Evolutionary conservation across 345 rosid genomes (phyloP).

Genomic region (Dovyalis caffra): DNA sequence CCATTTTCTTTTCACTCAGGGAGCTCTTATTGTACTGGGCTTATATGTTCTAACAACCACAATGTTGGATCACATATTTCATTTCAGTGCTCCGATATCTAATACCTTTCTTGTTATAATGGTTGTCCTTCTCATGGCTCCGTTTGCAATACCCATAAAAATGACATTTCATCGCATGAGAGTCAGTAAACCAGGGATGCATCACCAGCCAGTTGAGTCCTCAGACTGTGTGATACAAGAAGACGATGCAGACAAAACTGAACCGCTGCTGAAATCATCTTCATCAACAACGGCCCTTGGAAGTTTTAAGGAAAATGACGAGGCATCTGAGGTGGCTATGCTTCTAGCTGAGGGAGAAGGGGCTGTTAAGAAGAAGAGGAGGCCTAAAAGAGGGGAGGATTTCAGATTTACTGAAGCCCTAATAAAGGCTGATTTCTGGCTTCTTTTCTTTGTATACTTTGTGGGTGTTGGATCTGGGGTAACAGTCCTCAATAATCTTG

Average conservation of each 20-base stretch:
- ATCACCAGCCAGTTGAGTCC: slow-evolving; percentile 18
- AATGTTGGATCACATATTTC: slow-evolving; percentile 40
- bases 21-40: slow-evolving; percentile 47
- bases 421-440: slow-evolving; percentile 81
- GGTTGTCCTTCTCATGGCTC: slow-evolving; percentile 63
- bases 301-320: slow-evolving; percentile 38
- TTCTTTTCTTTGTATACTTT: slow-evolving; percentile 62
- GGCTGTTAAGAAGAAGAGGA: slow-evolving; percentile 61
- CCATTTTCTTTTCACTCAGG: slow-evolving; percentile 56
- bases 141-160: slow-evolving; percentile 59
- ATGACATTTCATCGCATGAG: slow-evolving; percentile 47
- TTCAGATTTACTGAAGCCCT: slow-evolving; percentile 58
- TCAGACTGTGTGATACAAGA: slow-evolving; percentile 24
- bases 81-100: slow-evolving; percentile 36
- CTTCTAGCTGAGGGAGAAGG: slow-evolving; percentile 76
- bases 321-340: slow-evolving; percentile 48
- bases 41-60: slow-evolving; percentile 49
- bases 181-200: slow-evolving; percentile 20
- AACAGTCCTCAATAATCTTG: slow-evolving; percentile 68
- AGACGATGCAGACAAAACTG: slow-evolving; percentile 35
- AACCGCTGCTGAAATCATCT: slow-evolving; percentile 47
- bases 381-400: slow-evolving; percentile 73
- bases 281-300: slow-evolving; percentile 33
- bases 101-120: slow-evolving; percentile 35
- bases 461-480: slow-evolving; percentile 69